A percentile compares a stretch with the other conserved stretches of the same genome.
These are phyloP conservation scores for Herpotrichia juniperi DNA, from an alignment of 2,329 filamentous ascomycete species.

Conservation along the genomic window DNA sequence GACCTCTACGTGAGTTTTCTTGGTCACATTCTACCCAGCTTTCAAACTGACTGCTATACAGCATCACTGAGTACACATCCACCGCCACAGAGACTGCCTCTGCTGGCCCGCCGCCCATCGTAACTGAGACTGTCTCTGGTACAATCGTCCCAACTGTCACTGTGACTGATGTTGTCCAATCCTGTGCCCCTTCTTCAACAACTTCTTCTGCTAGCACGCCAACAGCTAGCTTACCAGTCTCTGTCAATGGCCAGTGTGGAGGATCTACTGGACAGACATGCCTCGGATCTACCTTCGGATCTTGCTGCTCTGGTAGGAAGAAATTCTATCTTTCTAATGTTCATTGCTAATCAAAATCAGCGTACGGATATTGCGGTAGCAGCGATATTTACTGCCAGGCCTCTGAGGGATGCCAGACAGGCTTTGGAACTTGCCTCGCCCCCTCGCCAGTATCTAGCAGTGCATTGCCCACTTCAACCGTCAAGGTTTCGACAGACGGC, in stretches of 20 bases:
- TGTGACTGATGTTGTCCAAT: constrained; percentile 1
- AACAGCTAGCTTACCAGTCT: constrained; percentile 9
- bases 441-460: constrained; percentile 5
- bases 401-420: constrained; percentile 15
- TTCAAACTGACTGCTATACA: not conserved
- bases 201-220: constrained; percentile 8
- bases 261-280: constrained; percentile 48
- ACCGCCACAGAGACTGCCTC: constrained; percentile 11
- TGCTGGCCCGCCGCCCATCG: constrained; percentile 4
- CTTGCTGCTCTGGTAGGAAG: constrained; percentile 41
- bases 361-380: constrained; percentile 20
- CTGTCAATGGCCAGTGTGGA: constrained; percentile 47
- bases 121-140: constrained; percentile 5
- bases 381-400: constrained; percentile 15
- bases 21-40: no score
- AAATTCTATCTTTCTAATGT: not conserved
- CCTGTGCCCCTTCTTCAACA: not conserved
- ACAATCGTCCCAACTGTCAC: not conserved
- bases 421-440: constrained; percentile 15
- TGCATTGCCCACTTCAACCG: constrained; percentile 5
- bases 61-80: constrained; percentile 9
- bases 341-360: not conserved
- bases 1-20: constrained; percentile 13
- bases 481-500: constrained; percentile 20
- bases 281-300: constrained; percentile 45